These are phyloP conservation scores for Hylodesmum podocarpum DNA, from an alignment of 306 rosid genomes.

Conservation along the genomic window DNA sequence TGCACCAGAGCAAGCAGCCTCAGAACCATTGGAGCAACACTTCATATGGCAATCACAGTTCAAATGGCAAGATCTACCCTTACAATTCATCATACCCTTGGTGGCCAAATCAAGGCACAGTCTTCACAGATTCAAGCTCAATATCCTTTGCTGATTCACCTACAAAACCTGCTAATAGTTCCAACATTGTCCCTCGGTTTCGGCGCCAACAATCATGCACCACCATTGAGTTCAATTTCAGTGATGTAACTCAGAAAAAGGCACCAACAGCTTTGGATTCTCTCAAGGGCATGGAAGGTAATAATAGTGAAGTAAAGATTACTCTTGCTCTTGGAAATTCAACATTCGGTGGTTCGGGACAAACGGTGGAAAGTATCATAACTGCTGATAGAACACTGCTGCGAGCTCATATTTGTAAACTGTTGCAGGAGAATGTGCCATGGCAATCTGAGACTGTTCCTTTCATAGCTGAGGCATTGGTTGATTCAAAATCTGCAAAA, in stretches of 20 bases:
- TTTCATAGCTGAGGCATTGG: constrained; percentile 68
- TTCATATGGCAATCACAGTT: constrained; percentile 30
- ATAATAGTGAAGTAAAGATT: constrained; percentile 54
- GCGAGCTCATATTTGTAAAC: constrained; percentile 59
- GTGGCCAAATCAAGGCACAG: constrained; percentile 54
- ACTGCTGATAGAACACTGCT: constrained; percentile 43
- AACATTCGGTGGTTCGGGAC: constrained; percentile 48
- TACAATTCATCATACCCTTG: constrained; percentile 58
- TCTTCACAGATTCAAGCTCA: constrained; percentile 58
- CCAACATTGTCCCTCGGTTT: constrained; percentile 56
- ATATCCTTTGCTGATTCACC: constrained; percentile 59
- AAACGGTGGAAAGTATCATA: constrained; percentile 39
- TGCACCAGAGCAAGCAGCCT: constrained; percentile 63
- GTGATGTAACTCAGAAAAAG: constrained; percentile 41
- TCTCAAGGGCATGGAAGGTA: constrained; percentile 55
- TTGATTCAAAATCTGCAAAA: constrained; percentile 48
- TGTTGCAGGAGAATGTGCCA: constrained; percentile 87
- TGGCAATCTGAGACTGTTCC: constrained; percentile 85
- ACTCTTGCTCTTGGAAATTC: constrained; percentile 86
- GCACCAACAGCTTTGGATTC: constrained; percentile 48
- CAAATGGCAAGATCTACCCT: constrained; percentile 49
- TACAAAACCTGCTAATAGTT: constrained; percentile 32
- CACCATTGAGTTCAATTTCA: constrained; percentile 81
- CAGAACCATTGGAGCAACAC: constrained; percentile 44
- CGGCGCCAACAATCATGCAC: constrained; percentile 77